Evolutionary conservation across 495 filamentous ascomycete genomes (phyloP).

Genomic region (Talaromyces ruber): DNA sequence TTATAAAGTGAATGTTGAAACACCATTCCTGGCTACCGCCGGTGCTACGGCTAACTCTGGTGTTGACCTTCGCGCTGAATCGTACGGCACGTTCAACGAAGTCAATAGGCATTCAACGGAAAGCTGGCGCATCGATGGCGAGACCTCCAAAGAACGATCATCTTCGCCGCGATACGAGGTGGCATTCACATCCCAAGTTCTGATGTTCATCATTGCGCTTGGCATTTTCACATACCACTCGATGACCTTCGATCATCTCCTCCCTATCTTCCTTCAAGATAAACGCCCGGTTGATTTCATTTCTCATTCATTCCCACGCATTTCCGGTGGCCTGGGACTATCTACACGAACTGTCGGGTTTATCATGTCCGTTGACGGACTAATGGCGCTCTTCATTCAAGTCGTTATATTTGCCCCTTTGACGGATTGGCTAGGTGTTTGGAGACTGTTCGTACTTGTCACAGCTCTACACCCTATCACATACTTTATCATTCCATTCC

Average conservation of each 20-base stretch:
- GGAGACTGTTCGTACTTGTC: conserved; percentile 62
- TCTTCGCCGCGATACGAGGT: conserved; percentile 26
- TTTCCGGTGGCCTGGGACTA: conserved; percentile 68
- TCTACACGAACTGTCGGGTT: conserved; percentile 65
- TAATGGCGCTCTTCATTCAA: conserved; percentile 73
- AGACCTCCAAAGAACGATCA: conserved; percentile 31
- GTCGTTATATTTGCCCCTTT: conserved; percentile 64
- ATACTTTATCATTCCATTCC: conserved; percentile 66
- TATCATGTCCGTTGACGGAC: conserved; percentile 71
- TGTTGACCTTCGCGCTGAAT: conserved; percentile 64
- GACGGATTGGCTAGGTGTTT: conserved; percentile 65
- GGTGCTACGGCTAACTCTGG: conserved; percentile 60
- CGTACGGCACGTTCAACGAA: conserved; percentile 68
- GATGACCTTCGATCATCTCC: conserved; percentile 79
- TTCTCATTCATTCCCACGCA: conserved; percentile 36
- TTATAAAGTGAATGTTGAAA: conserved; percentile 48
- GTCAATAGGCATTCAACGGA: conserved; percentile 43
- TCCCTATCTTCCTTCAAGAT: conserved; percentile 81
- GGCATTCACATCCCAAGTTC: conserved; percentile 56
- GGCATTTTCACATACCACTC: conserved; percentile 82
- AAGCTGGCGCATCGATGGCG: conserved; percentile 36
- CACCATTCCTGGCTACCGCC: conserved; percentile 62
- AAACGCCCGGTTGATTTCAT: conserved; percentile 26
- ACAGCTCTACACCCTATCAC: conserved; percentile 67
- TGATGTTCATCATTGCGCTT: conserved; percentile 61